Evolutionary conservation across 768 basidiomycete genomes (phyloP).

Genomic region (Hygrocybe punicea): DNA sequence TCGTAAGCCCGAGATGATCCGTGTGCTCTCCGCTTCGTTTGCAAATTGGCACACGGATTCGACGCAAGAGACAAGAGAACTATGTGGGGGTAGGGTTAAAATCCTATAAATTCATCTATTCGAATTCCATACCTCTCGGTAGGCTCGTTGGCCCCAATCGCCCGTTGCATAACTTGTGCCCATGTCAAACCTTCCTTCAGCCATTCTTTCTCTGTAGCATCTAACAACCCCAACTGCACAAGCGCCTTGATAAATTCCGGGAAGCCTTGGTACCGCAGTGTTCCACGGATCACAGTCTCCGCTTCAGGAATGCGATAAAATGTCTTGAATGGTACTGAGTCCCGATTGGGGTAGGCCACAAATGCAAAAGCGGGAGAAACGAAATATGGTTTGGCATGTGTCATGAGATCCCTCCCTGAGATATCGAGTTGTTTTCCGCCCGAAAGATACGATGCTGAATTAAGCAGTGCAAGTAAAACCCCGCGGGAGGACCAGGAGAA

Average conservation of each 20-base stretch:
- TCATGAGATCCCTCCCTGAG: conserved; percentile 83
- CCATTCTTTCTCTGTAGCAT: conserved; percentile 74
- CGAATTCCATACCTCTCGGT: conserved; percentile 57
- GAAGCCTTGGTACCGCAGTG: conserved; percentile 94
- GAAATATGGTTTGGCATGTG: conserved; percentile 85
- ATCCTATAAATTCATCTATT: not conserved
- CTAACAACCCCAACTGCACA: conserved; percentile 84
- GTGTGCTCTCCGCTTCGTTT: conserved; percentile 58
- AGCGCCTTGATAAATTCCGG: conserved; percentile 88
- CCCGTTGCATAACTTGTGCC: conserved; percentile 77
- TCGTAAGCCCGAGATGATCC: conserved; percentile 85
- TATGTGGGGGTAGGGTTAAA: conserved; percentile 23
- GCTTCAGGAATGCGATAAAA: conserved; percentile 93
- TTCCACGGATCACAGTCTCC: conserved; percentile 88
- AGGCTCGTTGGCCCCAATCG: conserved; percentile 62
- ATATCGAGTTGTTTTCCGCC: conserved; percentile 63
- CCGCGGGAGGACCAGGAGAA: conserved; percentile 99
- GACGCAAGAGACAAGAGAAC: conserved; percentile 70
- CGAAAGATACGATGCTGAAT: conserved; percentile 78
- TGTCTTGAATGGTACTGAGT: conserved; percentile 86
- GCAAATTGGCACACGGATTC: conserved; percentile 73
- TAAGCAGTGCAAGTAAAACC: conserved; percentile 90
- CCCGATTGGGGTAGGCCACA: conserved; percentile 95
- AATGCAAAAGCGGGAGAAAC: conserved; percentile 95
- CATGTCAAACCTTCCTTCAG: conserved; percentile 72